Percentiles rank a stretch among this genome's conserved stretches.
Evolutionary conservation across 352 stramenopile genomes (phyloP).

Genomic region (Phytopythium sindhum): DNA sequence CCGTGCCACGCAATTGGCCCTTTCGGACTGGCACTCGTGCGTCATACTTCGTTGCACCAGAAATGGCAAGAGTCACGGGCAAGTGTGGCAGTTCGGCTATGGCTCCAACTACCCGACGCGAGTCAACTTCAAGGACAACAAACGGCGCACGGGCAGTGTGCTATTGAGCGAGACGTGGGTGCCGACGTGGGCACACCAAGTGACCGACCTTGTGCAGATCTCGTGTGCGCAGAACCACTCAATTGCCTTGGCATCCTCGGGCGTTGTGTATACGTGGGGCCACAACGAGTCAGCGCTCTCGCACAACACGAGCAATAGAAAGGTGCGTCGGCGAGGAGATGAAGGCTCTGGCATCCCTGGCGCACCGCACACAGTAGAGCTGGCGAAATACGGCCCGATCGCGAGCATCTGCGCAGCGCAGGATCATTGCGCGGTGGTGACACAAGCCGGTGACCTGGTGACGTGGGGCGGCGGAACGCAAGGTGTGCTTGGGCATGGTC

Average conservation of each 20-base stretch:
- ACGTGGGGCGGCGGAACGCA: conserved; percentile 73
- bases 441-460: conserved; percentile 54
- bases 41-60: conserved; percentile 56
- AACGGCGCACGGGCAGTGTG: conserved; percentile 22
- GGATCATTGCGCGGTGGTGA: conserved; percentile 76
- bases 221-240: conserved; percentile 79
- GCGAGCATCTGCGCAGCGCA: conserved; percentile 67
- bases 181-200: conserved; percentile 46
- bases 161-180: conserved; percentile 61
- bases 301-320: conserved; percentile 19
- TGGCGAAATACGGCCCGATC: conserved; percentile 41
- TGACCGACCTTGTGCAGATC: conserved; percentile 58
- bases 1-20: conserved; percentile 41
- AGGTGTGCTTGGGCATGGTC: conserved; percentile 66
- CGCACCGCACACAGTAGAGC: conserved; percentile 41
- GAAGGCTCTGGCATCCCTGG: conserved; percentile 20
- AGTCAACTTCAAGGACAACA: conserved; percentile 45
- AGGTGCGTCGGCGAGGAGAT: conserved; percentile 13
- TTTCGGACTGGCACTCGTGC: conserved; percentile 74
- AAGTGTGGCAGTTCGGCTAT: conserved; percentile 83
- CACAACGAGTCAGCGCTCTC: conserved; percentile 68
- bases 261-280: conserved; percentile 74
- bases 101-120: conserved; percentile 64
- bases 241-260: conserved; percentile 61
- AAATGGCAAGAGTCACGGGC: conserved; percentile 51